phyloP scores from a whole-genome alignment of 768 basidiomycete species.

The Tulasnella sp. region DNA sequence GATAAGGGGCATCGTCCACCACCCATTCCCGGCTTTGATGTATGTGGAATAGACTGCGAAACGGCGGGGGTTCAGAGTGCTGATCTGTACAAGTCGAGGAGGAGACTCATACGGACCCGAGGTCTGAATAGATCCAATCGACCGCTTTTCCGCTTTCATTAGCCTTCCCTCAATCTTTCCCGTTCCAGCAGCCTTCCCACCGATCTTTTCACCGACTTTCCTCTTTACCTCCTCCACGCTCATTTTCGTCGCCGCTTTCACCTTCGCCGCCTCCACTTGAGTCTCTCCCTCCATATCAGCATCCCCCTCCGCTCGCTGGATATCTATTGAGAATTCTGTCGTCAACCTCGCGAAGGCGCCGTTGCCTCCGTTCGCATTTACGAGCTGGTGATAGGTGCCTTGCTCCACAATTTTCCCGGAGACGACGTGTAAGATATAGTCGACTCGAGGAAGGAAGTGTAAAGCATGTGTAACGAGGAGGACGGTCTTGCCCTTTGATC shows the following conservation, averaged over 20 bases:
- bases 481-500: slow-evolving; percentile 39
- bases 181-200: slow-evolving; percentile 37
- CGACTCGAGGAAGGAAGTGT: slow-evolving; percentile 43
- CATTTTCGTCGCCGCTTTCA: not conserved
- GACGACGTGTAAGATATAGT: slow-evolving; percentile 40
- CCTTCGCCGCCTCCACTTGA: slow-evolving; percentile 1
- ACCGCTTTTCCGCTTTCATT: slow-evolving; percentile 55
- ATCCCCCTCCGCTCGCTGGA: slow-evolving; percentile 33
- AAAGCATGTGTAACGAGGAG: slow-evolving; percentile 47
- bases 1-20: slow-evolving; percentile 41
- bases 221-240: slow-evolving; percentile 30
- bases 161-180: slow-evolving; percentile 58
- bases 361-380: slow-evolving; percentile 22
- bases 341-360: slow-evolving; percentile 50
- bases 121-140: slow-evolving; percentile 54
- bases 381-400: slow-evolving; percentile 44
- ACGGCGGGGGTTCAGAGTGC: not conserved
- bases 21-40: slow-evolving; percentile 44
- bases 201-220: slow-evolving; percentile 29
- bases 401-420: slow-evolving; percentile 38
- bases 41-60: slow-evolving; percentile 50
- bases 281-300: slow-evolving; percentile 25
- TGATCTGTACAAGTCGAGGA: not conserved
- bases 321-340: slow-evolving; percentile 36
- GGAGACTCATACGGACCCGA: slow-evolving; percentile 14